These are phyloP conservation scores for Candolleomyces aberdarensis DNA, from an alignment of 768 basidiomycete species.

Conservation along the genomic window DNA sequence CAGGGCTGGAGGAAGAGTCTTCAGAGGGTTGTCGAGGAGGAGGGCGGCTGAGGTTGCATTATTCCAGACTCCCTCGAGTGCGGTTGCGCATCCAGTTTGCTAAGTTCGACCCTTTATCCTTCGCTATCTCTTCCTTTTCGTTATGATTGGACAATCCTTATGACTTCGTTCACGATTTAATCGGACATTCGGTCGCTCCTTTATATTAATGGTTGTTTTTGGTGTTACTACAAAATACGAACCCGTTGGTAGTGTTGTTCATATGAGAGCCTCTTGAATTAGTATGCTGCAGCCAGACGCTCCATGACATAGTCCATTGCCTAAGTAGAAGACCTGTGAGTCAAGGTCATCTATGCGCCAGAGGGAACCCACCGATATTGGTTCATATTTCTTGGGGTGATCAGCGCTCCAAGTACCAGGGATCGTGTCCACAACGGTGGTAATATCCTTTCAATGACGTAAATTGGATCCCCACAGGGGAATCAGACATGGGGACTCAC, in stretches of 20 bases:
- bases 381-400: conserved; percentile 48
- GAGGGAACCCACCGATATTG: conserved; percentile 33
- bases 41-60: conserved; percentile 30
- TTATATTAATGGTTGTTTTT: too few relatives aligned
- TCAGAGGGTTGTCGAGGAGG: conserved; percentile 27
- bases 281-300: background rate
- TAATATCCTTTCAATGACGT: conserved; percentile 26
- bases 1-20: conserved; percentile 26
- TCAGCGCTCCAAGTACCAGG: conserved; percentile 48
- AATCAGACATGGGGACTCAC: conserved; percentile 18
- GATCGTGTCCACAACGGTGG: conserved; percentile 45
- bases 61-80: conserved; percentile 31
- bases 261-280: too few relatives aligned
- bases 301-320: conserved; percentile 34
- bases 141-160: background rate
- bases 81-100: conserved; percentile 28
- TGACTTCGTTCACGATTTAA: too few relatives aligned
- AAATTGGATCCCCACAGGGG: conserved; percentile 16
- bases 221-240: too few relatives aligned
- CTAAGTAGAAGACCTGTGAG: conserved; percentile 10
- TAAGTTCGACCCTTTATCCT: background rate
- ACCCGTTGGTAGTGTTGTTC: too few relatives aligned
- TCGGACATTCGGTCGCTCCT: too few relatives aligned
- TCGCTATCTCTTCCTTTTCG: background rate
- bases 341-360: background rate